A percentile compares a stretch with the other conserved stretches of the same genome.
Evolutionary conservation across 2,329 filamentous ascomycete genomes (phyloP).

Genomic region (Claviceps digitariae): DNA sequence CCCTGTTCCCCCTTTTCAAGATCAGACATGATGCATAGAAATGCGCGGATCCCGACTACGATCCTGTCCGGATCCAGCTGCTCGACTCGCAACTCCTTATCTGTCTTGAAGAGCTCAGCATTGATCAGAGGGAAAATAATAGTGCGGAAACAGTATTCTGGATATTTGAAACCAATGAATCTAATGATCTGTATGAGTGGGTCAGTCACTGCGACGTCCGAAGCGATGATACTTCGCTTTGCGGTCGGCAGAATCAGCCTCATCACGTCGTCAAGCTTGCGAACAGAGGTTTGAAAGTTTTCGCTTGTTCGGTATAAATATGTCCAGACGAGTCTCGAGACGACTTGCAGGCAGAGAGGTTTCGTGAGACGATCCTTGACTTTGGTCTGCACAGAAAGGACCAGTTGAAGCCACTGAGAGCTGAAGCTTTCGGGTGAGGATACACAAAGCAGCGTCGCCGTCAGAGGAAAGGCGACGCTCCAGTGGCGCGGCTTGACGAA

Average conservation of each 20-base stretch:
- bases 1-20: conserved; percentile 71
- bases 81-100: conserved; percentile 72
- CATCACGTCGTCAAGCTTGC: conserved; percentile 82
- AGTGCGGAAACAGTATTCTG: conserved; percentile 81
- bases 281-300: conserved; percentile 48
- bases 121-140: conserved; percentile 95
- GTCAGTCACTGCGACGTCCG: conserved; percentile 72
- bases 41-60: conserved; percentile 92
- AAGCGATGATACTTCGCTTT: conserved; percentile 68
- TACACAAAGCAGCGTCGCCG: conserved; percentile 74
- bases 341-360: conserved; percentile 71
- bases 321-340: conserved; percentile 85
- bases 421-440: conserved; percentile 75
- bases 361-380: conserved; percentile 73
- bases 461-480: conserved; percentile 76
- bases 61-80: conserved; percentile 92
- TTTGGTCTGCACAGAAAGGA: conserved; percentile 63
- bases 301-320: conserved; percentile 82
- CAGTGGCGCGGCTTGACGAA: conserved; percentile 87
- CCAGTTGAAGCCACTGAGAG: conserved; percentile 73
- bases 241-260: conserved; percentile 70
- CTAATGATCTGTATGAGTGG: conserved; percentile 88
- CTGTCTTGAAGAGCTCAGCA: conserved; percentile 68
- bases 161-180: conserved; percentile 85
- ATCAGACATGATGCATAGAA: conserved; percentile 85